Conservation (phyloP, 305 asterid species). For the Euphrasia arctica region DNA sequence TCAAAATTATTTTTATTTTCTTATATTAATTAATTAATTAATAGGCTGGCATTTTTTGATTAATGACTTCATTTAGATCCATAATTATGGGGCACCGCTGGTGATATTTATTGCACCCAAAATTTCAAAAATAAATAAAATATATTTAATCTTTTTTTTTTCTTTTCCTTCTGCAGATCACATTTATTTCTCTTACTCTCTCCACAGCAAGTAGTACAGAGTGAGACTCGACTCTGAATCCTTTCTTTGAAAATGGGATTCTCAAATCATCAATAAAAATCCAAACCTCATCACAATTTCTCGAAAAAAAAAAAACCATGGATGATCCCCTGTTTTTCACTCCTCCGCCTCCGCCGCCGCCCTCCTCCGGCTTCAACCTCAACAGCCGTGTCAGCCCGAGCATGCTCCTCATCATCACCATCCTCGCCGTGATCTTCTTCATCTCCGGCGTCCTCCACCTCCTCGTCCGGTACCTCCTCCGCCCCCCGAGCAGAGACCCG, state of each 20-base stretch:
- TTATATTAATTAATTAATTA: background rate
- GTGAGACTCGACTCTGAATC: constrained; percentile 21
- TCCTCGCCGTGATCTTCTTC: constrained; percentile 79
- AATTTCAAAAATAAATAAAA: constrained; percentile 22
- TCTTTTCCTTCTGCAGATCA: constrained; percentile 30
- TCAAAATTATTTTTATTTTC: constrained; percentile 1
- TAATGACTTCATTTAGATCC: constrained; percentile 31
- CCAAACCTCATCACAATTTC: constrained; percentile 20
- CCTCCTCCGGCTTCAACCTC: constrained; percentile 46
- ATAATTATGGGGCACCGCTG: constrained; percentile 46
- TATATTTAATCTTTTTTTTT: background rate
- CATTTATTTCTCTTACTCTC: constrained; percentile 52
- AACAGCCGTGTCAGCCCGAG: constrained; percentile 70
- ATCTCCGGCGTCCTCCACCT: constrained; percentile 79
- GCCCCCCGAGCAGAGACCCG: constrained; percentile 57
- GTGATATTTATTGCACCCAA: constrained; percentile 44
- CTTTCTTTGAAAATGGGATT: constrained; percentile 23
- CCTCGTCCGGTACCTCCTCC: constrained; percentile 56
- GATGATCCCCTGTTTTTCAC: constrained; percentile 25
- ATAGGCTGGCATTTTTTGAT: constrained; percentile 24
- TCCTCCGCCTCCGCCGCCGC: constrained; percentile 35
- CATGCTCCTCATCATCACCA: constrained; percentile 58
- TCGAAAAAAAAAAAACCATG: background rate
- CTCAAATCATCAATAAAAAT: constrained; percentile 26
- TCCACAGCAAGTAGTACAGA: constrained; percentile 27